Evolutionary conservation across 108 stramenopile species (phyloP), one percentile per base, ranked within the genome.

Genomic region (Cyclotella baltica): DNA sequence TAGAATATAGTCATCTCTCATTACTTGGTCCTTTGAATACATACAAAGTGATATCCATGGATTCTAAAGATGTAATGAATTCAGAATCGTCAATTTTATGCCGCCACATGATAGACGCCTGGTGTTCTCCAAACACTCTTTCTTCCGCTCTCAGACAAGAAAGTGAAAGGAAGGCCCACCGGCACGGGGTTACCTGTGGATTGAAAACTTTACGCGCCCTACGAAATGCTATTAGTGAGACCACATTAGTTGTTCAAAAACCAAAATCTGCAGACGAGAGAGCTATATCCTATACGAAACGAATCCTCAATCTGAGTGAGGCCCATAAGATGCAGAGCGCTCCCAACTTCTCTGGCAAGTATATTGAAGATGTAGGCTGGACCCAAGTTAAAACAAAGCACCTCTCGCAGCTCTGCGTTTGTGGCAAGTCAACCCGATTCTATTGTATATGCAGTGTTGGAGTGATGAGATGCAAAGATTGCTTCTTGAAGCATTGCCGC

Each of bases 361-460:
- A 64, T 16, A 65, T 61, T 11, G 73, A 74, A 37, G 73, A 74
- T 56, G 70, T 48, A 31, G 73, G 73, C 25, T 74, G 73, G 73
- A 74, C 73, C 48, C 73, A 74, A 52, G 73, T 74, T 11, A 74
- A 74, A 46, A 74, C 73, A 28, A 74, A 74, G 34, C 73, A 74
- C 34, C 63, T 74, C 31, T 74, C 73, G 18, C 73, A 74, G 52
- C 63, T 74, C 30, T 74, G 73, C 27, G 33, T 27, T 50, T 74
- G 73, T 56, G 73, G 73, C 22, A 74, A 74, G 20, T 52, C 62
- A 2, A 74, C 73, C 38, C 73, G 73, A 20, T 74, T 74, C 53
- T 74, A 74, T 55, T 74, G 73, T 43, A 74, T 74, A 36, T 74
- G 73, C 64, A 65, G 62, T 53, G 73, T 74, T 50, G 73, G 73